phyloP scores from a whole-genome alignment of 1,139 yeast species.

The Geotrichum fermentans region DNA sequence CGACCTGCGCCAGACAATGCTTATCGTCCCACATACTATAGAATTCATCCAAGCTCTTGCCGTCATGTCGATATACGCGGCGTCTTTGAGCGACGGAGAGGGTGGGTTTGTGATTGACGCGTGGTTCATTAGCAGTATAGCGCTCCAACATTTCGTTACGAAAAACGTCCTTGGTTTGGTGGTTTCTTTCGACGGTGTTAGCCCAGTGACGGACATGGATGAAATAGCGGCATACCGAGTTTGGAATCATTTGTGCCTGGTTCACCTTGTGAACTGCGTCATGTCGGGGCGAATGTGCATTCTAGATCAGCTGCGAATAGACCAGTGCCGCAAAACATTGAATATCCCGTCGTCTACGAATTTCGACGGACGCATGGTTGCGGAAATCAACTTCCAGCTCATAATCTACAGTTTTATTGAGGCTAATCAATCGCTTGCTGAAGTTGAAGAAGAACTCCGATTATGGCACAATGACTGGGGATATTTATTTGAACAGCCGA shows the following conservation, averaged over 20 bases:
- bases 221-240: conserved; percentile 52
- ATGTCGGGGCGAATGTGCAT: conserved; percentile 71
- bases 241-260: conserved; percentile 70
- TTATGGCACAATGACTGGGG: conserved; percentile 71
- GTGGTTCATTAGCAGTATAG: conserved; percentile 58
- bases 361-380: conserved; percentile 79
- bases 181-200: conserved; percentile 33
- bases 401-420: conserved; percentile 61
- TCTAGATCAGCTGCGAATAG: conserved; percentile 61
- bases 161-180: conserved; percentile 40
- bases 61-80: conserved; percentile 56
- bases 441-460: conserved; percentile 41
- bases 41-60: conserved; percentile 66
- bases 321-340: conserved; percentile 57
- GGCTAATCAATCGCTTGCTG: conserved; percentile 33
- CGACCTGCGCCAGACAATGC: conserved; percentile 47
- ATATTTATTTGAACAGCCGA: conserved; percentile 65
- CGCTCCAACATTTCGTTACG: conserved; percentile 54
- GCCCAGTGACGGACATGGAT: conserved; percentile 45
- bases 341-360: conserved; percentile 64
- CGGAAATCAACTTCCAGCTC: conserved; percentile 64
- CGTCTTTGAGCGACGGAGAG: conserved; percentile 52
- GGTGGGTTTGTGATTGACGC: conserved; percentile 50
- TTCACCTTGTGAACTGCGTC: conserved; percentile 64
- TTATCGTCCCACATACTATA: conserved; percentile 44